Evolutionary conservation across 768 basidiomycete species (phyloP).

Genomic region (Chiua virens): DNA sequence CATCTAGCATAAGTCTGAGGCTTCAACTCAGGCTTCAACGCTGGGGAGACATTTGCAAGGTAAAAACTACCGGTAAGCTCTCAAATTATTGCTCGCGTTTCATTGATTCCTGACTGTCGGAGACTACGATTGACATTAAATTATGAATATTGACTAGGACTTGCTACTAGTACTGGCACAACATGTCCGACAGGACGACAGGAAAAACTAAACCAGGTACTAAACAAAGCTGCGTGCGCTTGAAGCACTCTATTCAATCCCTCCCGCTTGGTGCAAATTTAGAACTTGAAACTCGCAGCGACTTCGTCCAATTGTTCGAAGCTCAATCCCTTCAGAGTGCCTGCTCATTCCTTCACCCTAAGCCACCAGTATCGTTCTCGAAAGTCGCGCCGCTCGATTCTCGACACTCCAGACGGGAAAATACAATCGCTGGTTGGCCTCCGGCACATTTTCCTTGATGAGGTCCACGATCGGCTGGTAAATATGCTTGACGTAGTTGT

Average conservation of each 20-base stretch:
- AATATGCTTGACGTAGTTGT: constrained; percentile 49
- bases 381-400: constrained; percentile 53
- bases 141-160: too few relatives aligned
- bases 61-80: too few relatives aligned
- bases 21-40: too few relatives aligned
- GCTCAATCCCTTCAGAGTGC: constrained; percentile 59
- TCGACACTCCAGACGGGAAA: constrained; percentile 67
- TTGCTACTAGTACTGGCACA: too few relatives aligned
- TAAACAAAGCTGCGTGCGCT: constrained; percentile 34
- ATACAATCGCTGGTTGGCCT: constrained; percentile 53
- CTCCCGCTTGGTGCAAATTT: constrained; percentile 66
- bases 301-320: constrained; percentile 66
- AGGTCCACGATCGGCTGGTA: constrained; percentile 69
- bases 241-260: constrained; percentile 59
- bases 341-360: constrained; percentile 71
- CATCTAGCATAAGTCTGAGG: too few relatives aligned
- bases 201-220: too few relatives aligned
- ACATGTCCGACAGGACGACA: too few relatives aligned
- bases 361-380: constrained; percentile 70
- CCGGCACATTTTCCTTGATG: constrained; percentile 53
- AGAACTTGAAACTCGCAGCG: constrained; percentile 71
- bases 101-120: too few relatives aligned
- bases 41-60: too few relatives aligned
- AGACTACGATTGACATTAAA: too few relatives aligned
- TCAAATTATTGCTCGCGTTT: too few relatives aligned